Conservation (phyloP, 768 basidiomycete species). For the Symmetrospora coprosmae region DNA sequence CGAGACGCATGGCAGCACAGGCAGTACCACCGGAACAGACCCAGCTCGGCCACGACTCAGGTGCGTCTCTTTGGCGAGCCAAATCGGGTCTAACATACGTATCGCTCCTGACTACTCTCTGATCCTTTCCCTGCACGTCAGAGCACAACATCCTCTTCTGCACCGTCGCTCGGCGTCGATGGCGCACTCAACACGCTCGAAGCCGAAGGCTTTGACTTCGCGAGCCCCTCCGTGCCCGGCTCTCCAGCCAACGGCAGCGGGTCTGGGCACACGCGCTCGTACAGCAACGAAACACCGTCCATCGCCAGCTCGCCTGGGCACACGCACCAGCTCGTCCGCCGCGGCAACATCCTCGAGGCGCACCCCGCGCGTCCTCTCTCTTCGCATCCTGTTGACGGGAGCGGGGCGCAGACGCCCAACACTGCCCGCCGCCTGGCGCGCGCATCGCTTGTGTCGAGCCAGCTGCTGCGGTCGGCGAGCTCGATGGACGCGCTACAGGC, state of each 20-base stretch:
- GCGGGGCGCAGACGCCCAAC: background rate
- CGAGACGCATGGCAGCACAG: no score
- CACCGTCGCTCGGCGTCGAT: background rate
- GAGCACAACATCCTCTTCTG: background rate
- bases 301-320: background rate
- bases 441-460: background rate
- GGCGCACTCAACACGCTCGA: slow-evolving; percentile 1
- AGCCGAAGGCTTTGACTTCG: background rate
- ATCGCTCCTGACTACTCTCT: no score
- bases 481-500: background rate
- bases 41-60: no score
- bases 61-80: no score
- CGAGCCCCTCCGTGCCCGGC: background rate
- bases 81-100: no score
- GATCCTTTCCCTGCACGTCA: background rate
- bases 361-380: background rate
- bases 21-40: no score
- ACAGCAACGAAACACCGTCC: background rate
- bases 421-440: slow-evolving; percentile 9
- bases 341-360: background rate
- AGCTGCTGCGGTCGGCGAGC: background rate
- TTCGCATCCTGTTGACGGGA: background rate
- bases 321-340: background rate
- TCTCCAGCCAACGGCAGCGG: background rate
- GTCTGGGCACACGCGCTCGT: background rate